A percentile compares a stretch with the other conserved stretches of the same genome.
phyloP scores from a whole-genome alignment of 306 rosid genomes.

The Vicia villosa region DNA sequence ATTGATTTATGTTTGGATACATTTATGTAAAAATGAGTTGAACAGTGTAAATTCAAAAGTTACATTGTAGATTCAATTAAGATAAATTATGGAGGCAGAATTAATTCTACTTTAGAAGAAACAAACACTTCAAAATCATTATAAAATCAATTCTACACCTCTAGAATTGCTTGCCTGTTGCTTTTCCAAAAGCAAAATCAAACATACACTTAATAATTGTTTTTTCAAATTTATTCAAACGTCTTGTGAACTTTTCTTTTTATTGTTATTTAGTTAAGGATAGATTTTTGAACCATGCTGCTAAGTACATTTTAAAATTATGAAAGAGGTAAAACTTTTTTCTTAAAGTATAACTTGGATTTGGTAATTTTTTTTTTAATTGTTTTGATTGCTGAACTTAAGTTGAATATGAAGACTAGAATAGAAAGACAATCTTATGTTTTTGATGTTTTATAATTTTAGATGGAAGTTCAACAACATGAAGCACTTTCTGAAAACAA shows the following conservation, averaged over 20 bases:
- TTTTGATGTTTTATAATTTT: conserved; percentile 38
- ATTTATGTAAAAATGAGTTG: too few relatives aligned
- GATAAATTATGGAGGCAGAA: too few relatives aligned
- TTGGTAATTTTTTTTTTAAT: conserved; percentile 25
- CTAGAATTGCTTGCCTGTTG: too few relatives aligned
- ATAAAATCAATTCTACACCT: too few relatives aligned
- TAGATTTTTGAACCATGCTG: not conserved
- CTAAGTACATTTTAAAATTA: conserved; percentile 7
- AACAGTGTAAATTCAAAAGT: too few relatives aligned
- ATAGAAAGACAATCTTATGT: conserved; percentile 22
- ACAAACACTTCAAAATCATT: too few relatives aligned
- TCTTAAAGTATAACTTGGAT: conserved; percentile 5
- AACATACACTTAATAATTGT: too few relatives aligned
- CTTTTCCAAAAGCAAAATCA: too few relatives aligned
- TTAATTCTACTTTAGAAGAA: too few relatives aligned
- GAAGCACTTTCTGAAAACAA: conserved; percentile 43
- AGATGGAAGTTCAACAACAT: conserved; percentile 66
- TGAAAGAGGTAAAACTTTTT: not conserved
- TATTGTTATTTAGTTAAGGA: not conserved
- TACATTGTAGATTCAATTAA: too few relatives aligned
- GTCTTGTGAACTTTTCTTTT: not conserved
- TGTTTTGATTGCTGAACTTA: conserved; percentile 29
- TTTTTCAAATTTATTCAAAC: not conserved
- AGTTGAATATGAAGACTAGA: conserved; percentile 26
- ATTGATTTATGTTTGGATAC: too few relatives aligned